A percentile compares a stretch with the other conserved stretches of the same genome.
Conservation (phyloP, 176 grass and related monocot species). For the Thalia dealbata region DNA sequence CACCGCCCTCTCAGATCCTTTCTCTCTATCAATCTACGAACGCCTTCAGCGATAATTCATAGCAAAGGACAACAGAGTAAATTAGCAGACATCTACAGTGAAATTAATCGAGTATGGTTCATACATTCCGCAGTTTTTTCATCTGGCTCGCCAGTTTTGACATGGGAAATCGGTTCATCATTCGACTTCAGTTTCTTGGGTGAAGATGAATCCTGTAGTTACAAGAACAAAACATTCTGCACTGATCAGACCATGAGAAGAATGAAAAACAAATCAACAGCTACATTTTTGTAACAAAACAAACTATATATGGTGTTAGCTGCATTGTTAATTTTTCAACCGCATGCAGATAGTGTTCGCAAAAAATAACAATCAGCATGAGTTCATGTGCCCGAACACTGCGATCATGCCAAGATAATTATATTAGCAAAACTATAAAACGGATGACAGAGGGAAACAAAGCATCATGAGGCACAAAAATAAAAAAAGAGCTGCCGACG, state of each 20-base stretch:
- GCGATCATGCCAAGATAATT: neutral
- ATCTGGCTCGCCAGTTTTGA: neutral
- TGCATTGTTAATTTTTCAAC: no score
- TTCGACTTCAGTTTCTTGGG: neutral
- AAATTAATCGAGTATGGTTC: neutral
- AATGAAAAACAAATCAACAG: no score
- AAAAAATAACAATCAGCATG: neutral
- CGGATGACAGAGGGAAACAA: neutral
- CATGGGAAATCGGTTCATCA: neutral
- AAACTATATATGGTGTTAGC: neutral
- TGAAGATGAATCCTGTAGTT: neutral
- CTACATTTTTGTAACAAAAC: neutral
- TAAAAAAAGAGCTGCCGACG: neutral
- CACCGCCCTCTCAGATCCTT: no score
- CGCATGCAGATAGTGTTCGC: no score
- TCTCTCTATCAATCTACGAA: neutral
- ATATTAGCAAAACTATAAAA: neutral
- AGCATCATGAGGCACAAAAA: neutral
- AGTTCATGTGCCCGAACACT: neutral
- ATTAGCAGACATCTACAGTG: neutral
- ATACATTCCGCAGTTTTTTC: neutral
- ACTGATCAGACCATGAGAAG: neutral
- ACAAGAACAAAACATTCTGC: neutral
- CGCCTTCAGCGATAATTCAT: neutral
- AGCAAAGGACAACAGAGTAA: neutral